phyloP scores from a whole-genome alignment of 2,329 filamentous ascomycete genomes.

The Ascochyta koolunga region DNA sequence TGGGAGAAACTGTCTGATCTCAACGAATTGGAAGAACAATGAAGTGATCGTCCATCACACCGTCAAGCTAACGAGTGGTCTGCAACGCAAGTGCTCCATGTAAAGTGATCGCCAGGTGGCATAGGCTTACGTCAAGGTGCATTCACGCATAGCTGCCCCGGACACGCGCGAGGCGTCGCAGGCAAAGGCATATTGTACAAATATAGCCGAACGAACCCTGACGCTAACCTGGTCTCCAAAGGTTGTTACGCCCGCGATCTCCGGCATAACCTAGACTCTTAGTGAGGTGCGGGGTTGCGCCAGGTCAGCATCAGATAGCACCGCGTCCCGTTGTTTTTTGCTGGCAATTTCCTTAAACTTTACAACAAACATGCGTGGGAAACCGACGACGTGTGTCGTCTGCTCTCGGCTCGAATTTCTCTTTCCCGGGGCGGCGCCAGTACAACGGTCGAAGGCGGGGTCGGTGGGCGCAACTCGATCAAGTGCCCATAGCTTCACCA shows the following conservation, averaged over 20 bases:
- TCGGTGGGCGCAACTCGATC: slow-evolving; percentile 21
- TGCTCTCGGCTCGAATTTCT: background rate
- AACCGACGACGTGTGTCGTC: no score
- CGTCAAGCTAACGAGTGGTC: background rate
- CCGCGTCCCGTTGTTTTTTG: background rate
- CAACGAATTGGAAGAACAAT: slow-evolving; percentile 7
- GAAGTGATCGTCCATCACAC: background rate
- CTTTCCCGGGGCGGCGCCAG: slow-evolving; percentile 10
- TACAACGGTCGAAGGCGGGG: slow-evolving; percentile 27
- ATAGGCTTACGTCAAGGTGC: slow-evolving; percentile 13
- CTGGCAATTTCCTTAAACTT: background rate
- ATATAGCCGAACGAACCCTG: slow-evolving; percentile 10
- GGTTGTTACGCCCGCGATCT: background rate
- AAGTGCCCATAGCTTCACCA: slow-evolving; percentile 10
- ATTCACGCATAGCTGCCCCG: background rate
- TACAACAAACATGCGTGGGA: background rate
- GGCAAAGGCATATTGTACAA: slow-evolving; percentile 1
- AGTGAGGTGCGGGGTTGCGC: slow-evolving; percentile 22
- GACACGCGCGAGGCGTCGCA: slow-evolving; percentile 2
- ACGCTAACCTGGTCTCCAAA: slow-evolving; percentile 1
- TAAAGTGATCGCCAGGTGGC: slow-evolving; percentile 3
- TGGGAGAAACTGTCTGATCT: background rate
- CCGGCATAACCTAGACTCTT: slow-evolving; percentile 5
- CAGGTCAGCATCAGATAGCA: slow-evolving; percentile 18
- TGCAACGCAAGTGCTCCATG: background rate